Evolutionary conservation across 768 basidiomycete species (phyloP).

Genomic region (Boletus reticulatus): DNA sequence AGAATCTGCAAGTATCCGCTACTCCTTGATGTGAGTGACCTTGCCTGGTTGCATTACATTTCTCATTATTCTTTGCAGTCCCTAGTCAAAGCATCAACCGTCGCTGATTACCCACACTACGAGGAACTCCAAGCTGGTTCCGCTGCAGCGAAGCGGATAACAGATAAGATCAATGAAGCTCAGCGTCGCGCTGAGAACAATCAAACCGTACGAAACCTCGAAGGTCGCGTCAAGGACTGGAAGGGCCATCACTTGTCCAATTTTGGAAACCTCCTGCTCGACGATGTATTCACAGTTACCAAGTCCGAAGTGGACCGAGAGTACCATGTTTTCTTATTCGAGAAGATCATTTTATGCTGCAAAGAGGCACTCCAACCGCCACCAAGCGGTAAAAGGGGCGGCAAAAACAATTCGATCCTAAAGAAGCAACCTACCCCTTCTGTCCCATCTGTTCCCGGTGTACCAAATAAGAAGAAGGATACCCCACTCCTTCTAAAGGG

Average conservation of each 20-base stretch:
- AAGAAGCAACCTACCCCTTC: constrained; percentile 71
- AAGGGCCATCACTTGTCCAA: constrained; percentile 95
- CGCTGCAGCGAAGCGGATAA: constrained; percentile 86
- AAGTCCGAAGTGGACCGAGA: constrained; percentile 97
- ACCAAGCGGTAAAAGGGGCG: constrained; percentile 61
- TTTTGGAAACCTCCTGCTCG: constrained; percentile 91
- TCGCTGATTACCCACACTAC: constrained; percentile 62
- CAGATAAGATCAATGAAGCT: constrained; percentile 94
- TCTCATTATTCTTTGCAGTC: constrained; percentile 43
- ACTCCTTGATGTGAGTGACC: constrained; percentile 73
- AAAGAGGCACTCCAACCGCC: constrained; percentile 75
- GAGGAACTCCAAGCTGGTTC: constrained; percentile 84
- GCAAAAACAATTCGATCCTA: constrained; percentile 85
- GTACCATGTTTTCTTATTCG: constrained; percentile 98
- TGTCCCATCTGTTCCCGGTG: constrained; percentile 46
- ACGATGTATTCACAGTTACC: constrained; percentile 94
- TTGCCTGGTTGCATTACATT: constrained; percentile 9
- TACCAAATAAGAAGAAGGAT: constrained; percentile 66
- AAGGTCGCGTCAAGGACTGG: constrained; percentile 93
- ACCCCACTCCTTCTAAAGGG: constrained; percentile 90
- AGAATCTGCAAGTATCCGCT: constrained; percentile 98
- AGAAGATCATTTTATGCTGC: constrained; percentile 98
- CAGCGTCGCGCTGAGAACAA: constrained; percentile 89
- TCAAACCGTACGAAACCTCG: constrained; percentile 84
- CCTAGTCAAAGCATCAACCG: constrained; percentile 67